phyloP scores from a whole-genome alignment of 148 eudicot genomes.

The Vaccinium darrowii region DNA sequence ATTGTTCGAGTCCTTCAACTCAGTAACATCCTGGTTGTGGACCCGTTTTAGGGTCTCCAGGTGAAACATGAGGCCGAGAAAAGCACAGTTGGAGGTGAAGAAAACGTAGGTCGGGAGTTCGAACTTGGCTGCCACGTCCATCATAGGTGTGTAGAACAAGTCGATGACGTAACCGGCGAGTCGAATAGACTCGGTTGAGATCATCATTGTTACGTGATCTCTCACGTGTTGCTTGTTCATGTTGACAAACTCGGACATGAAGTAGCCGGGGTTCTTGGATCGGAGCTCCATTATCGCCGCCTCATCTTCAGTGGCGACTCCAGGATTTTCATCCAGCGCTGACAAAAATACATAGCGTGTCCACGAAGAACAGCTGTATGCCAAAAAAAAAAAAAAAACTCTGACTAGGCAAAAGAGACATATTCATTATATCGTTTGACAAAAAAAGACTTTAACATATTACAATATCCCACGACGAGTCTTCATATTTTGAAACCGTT shows the following conservation, averaged over 20 bases:
- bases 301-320: too few species aligned
- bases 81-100: slow-evolving; percentile 20
- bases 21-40: slow-evolving; percentile 2
- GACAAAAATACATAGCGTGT: too few species aligned
- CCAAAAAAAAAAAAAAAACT: too few species aligned
- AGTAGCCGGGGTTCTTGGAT: not conserved
- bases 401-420: too few species aligned
- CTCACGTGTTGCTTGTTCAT: slow-evolving; percentile 17
- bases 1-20: not conserved
- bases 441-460: too few species aligned
- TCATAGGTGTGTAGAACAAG: slow-evolving; percentile 29
- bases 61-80: slow-evolving; percentile 19
- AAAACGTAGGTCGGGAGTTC: slow-evolving; percentile 25
- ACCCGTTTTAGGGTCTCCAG: slow-evolving; percentile 12
- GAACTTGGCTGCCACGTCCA: slow-evolving; percentile 28
- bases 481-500: too few species aligned
- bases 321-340: too few species aligned
- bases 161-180: slow-evolving; percentile 29
- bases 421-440: too few species aligned
- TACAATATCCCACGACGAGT: too few species aligned
- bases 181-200: not conserved
- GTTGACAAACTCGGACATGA: not conserved
- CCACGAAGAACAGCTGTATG: too few species aligned
- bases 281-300: not conserved
- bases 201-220: not conserved